Evolutionary conservation across 805 yeast species (phyloP), one percentile per base, ranked within the genome.

Genomic region (Saccharomycopsis schoenii): DNA sequence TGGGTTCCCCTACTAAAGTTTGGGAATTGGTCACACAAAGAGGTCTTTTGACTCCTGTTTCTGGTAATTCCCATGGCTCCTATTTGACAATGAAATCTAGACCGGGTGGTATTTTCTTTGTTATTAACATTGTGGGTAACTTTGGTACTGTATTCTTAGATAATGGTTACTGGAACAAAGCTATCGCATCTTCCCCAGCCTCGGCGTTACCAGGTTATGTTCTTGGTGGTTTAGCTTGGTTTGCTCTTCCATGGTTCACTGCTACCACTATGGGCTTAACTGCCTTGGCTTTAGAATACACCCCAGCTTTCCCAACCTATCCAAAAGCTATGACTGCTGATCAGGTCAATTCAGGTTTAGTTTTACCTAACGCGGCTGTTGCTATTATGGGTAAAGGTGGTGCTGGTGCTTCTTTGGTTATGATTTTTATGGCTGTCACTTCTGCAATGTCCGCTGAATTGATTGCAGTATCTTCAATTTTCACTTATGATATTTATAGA

Each of bases 361-460:
- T 83, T 10, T 75, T 87, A 60, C 80, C 80, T 21, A 73, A 77
- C 24, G 77, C 96, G 47, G 96, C 97, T 1, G 86, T 83, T 51
- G 89, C 96, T 0, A 74, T 91, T 51, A 77, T 91, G 73, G 97
- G 97, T 58, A 85, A 79, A 65, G 89, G 93, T 67, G 97, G 97
- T 64, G 96, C 96, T 4, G 92, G 83, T 56, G 92, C 92, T 41
- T 80, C 91, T 10, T 78, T 91, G 65, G 71, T 91, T 40, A 74
- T 91, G 77, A 82, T 90, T 11, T 91, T 91, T 73, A 88, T 89
- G 92, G 96, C 97, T 29, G 93, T 88, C 52, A 91, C 97, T 0
- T 87, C 96, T 56, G 96, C 97, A 29, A 83, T 89, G 81, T 88
- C 96, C 39, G 93, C 97, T 43, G 97, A 91, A 73, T 81, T 91